phyloP scores from a whole-genome alignment of 169 alveolate species.

The Miamiensis avidus region DNA sequence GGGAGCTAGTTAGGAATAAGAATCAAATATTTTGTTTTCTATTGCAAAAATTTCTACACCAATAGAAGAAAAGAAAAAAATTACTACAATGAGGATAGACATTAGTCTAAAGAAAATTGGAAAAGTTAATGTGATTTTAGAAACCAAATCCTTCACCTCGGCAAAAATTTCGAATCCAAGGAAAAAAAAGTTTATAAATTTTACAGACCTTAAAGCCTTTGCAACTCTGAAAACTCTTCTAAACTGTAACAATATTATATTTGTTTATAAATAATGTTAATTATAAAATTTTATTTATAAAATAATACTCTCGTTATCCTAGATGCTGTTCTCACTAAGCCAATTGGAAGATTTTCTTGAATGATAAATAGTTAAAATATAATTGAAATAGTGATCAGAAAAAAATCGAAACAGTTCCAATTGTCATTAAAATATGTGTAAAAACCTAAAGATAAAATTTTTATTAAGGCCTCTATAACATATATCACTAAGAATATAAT shows the following conservation, averaged over 20 bases:
- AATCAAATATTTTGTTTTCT: no score
- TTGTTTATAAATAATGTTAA: neutral
- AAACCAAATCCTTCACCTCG: neutral
- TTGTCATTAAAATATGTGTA: neutral
- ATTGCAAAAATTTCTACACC: neutral
- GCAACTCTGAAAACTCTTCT: conserved; percentile 2
- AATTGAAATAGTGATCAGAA: neutral
- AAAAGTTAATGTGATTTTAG: neutral
- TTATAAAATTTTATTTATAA: neutral
- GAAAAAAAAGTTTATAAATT: conserved; percentile 3
- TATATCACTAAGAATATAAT: no score
- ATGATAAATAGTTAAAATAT: neutral
- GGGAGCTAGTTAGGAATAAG: no score
- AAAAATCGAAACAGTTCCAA: conserved; percentile 5
- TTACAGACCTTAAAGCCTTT: conserved; percentile 5
- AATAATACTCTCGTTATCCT: neutral
- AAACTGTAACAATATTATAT: neutral
- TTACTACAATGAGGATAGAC: neutral
- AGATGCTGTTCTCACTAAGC: neutral
- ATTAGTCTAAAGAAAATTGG: neutral
- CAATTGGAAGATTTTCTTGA: neutral
- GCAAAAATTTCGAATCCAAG: neutral
- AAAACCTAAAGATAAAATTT: neutral
- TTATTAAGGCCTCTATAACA: neutral
- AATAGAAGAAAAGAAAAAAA: neutral